These are phyloP conservation scores for Trichoderma reesei DNA, from an alignment of 495 filamentous ascomycete species.

Conservation along the genomic window DNA sequence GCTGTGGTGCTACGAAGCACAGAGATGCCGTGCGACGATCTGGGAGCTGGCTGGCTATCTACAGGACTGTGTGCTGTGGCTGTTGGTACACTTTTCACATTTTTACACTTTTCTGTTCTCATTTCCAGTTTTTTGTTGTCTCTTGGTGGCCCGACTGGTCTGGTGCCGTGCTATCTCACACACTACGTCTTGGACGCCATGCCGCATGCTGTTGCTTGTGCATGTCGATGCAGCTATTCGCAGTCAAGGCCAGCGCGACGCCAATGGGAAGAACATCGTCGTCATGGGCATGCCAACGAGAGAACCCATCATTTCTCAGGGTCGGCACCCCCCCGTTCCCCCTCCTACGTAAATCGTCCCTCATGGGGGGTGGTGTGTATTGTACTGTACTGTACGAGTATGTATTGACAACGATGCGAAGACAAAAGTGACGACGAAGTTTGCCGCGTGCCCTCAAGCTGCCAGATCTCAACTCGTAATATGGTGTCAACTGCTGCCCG, in stretches of 20 bases:
- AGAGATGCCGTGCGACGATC: slow-evolving; percentile 5
- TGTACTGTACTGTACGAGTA: not conserved
- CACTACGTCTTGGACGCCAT: not conserved
- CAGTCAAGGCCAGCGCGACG: not conserved
- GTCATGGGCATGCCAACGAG: not conserved
- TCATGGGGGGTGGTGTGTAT: too few relatives aligned
- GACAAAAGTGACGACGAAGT: too few relatives aligned
- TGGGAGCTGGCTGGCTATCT: slow-evolving; percentile 6
- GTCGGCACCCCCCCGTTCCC: too few relatives aligned
- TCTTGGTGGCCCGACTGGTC: not conserved
- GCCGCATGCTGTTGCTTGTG: not conserved
- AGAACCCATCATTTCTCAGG: too few relatives aligned
- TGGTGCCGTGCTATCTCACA: not conserved
- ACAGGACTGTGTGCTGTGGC: not conserved
- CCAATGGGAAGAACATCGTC: too few relatives aligned
- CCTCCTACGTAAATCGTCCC: too few relatives aligned
- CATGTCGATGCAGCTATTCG: not conserved
- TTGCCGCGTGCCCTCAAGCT: not conserved
- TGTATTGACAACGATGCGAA: too few relatives aligned
- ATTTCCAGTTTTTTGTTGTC: not conserved
- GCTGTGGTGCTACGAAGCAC: not conserved
- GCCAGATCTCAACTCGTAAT: too few relatives aligned
- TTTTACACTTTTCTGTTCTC: not conserved
- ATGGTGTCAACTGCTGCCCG: not conserved
- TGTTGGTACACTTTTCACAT: too few relatives aligned